A percentile compares a stretch with the other conserved stretches of the same genome.
Evolutionary conservation across 345 rosid genomes (phyloP).

Genomic region (Salix exigua): DNA sequence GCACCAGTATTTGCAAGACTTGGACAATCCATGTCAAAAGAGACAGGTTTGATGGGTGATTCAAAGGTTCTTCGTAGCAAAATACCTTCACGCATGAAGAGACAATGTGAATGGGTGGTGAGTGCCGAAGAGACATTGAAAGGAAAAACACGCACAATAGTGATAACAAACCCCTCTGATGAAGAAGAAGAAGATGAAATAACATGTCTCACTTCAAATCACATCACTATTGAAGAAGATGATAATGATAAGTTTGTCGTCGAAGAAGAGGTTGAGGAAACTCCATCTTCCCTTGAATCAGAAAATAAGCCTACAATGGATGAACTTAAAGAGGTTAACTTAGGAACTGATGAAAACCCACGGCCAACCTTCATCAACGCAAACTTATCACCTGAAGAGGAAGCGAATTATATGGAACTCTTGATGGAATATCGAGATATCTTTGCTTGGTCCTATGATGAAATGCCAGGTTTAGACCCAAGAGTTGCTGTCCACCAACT

Average conservation of each 20-base stretch:
- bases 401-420: neutral
- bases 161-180: neutral
- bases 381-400: neutral
- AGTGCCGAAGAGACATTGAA: neutral
- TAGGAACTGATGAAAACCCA: neutral
- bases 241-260: neutral
- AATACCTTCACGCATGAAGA: neutral
- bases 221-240: neutral
- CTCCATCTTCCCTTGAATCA: neutral
- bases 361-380: neutral
- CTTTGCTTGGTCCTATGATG: neutral
- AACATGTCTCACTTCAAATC: neutral
- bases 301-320: neutral
- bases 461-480: neutral
- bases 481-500: neutral
- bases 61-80: too few relatives aligned
- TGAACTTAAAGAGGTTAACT: slow-evolving; percentile 1
- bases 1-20: neutral
- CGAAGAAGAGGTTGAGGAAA: neutral
- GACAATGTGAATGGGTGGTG: too few relatives aligned
- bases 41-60: too few relatives aligned
- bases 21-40: too few relatives aligned
- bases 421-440: neutral
- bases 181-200: neutral
- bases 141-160: neutral